Percentiles rank a stretch among this genome's conserved stretches.
phyloP scores from a whole-genome alignment of 129 eudicot species.

The Flaveria bidentis region DNA sequence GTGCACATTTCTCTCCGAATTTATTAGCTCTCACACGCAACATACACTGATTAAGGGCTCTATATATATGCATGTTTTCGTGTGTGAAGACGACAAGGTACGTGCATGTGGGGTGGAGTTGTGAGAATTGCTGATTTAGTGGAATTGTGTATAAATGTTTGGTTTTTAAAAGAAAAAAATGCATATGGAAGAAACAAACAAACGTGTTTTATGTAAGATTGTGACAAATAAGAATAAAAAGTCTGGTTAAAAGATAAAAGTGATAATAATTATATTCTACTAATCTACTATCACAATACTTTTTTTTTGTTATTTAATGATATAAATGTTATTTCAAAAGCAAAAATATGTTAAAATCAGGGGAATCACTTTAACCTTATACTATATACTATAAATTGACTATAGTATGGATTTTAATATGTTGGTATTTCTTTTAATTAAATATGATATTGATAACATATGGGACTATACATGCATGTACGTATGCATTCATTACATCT shows the following conservation, averaged over 20 bases:
- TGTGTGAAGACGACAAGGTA: slow-evolving; percentile 31
- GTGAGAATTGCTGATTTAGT: slow-evolving; percentile 22
- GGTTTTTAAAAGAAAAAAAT: not conserved
- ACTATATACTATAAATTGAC: too few species aligned
- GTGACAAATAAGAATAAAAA: slow-evolving; percentile 13
- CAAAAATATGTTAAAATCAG: too few species aligned
- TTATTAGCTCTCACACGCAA: not conserved
- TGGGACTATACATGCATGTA: too few species aligned
- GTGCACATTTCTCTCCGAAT: slow-evolving; percentile 16
- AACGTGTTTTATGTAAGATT: slow-evolving; percentile 15
- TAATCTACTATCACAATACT: not conserved
- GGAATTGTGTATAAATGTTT: slow-evolving; percentile 1
- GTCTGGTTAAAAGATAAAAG: not conserved
- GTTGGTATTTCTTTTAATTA: too few species aligned
- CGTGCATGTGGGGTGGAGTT: slow-evolving; percentile 47
- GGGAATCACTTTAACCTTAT: too few species aligned
- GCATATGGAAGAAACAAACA: slow-evolving; percentile 7
- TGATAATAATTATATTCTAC: not conserved
- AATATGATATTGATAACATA: too few species aligned
- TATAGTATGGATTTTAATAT: too few species aligned
- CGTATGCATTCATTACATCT: too few species aligned
- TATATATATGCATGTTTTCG: slow-evolving; percentile 40
- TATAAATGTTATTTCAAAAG: too few species aligned
- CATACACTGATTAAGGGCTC: not conserved
- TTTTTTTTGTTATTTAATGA: not conserved